Percentiles rank a stretch among this genome's conserved stretches.
Conservation (phyloP, 768 basidiomycete genomes). For the Amanita rubescens region DNA sequence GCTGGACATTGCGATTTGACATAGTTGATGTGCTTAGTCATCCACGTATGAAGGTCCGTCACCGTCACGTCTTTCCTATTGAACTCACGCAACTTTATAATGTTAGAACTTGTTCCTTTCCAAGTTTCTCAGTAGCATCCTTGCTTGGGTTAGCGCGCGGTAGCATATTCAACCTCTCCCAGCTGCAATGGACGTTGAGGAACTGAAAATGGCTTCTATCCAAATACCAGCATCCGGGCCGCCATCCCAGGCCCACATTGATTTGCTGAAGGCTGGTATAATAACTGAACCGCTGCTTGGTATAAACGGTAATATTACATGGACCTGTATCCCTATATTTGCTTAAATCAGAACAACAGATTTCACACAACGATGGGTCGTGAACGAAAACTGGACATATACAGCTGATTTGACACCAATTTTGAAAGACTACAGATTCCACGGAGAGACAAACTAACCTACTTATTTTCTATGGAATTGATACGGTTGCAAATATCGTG, state of each 20-base stretch:
- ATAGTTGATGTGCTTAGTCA: background rate
- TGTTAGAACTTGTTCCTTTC: background rate
- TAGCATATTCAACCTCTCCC: constrained; percentile 32
- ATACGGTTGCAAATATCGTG: constrained; percentile 51
- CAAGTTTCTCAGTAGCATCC: background rate
- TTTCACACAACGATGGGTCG: constrained; percentile 48
- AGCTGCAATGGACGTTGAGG: constrained; percentile 43
- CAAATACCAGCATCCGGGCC: constrained; percentile 44
- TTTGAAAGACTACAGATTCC: constrained; percentile 16
- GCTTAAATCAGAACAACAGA: constrained; percentile 22
- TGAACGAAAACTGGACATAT: constrained; percentile 52
- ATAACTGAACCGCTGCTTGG: constrained; percentile 48
- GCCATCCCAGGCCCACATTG: constrained; percentile 48
- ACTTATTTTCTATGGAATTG: constrained; percentile 49
- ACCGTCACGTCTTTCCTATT: background rate
- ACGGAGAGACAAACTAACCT: constrained; percentile 25
- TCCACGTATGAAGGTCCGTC: no score
- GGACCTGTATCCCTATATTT: background rate
- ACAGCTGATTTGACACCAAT: constrained; percentile 46
- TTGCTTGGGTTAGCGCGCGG: background rate
- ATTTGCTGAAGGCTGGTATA: constrained; percentile 42
- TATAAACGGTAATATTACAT: constrained; percentile 40
- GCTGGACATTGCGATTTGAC: background rate
- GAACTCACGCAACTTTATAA: background rate
- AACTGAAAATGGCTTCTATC: constrained; percentile 48